Evolutionary conservation across 345 rosid species (phyloP).

Genomic region (Turritis glabra): DNA sequence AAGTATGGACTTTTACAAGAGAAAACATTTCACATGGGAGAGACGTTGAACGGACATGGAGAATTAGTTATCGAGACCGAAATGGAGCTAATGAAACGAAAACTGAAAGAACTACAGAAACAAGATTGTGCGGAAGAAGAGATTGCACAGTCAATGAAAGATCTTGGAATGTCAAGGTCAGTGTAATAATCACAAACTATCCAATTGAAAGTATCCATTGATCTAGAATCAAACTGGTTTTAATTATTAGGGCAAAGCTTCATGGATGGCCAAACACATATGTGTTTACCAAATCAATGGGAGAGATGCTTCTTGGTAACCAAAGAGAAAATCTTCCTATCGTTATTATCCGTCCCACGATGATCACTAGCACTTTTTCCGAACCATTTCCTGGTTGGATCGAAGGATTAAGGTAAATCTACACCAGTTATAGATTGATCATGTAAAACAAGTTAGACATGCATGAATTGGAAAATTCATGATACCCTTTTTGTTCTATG

Average conservation of each 20-base stretch:
- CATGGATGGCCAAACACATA: slow-evolving; percentile 85
- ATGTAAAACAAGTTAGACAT: neutral
- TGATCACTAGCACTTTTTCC: slow-evolving; percentile 60
- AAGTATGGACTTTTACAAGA: slow-evolving; percentile 46
- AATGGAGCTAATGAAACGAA: slow-evolving; percentile 36
- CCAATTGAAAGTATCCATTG: neutral
- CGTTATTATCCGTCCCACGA: slow-evolving; percentile 62
- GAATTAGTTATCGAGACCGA: slow-evolving; percentile 45
- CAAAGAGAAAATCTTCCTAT: slow-evolving; percentile 55
- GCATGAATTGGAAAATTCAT: neutral
- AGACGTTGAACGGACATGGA: slow-evolving; percentile 40
- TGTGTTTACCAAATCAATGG: slow-evolving; percentile 87
- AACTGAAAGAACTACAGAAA: slow-evolving; percentile 33
- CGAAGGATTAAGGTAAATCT: slow-evolving; percentile 60
- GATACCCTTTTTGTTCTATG: neutral
- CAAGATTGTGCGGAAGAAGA: slow-evolving; percentile 33
- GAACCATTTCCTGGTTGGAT: slow-evolving; percentile 87
- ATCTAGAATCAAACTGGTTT: neutral
- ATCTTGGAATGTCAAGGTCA: slow-evolving; percentile 54
- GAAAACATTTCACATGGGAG: slow-evolving; percentile 41
- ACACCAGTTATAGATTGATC: neutral
- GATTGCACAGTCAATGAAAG: slow-evolving; percentile 45
- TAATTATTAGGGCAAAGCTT: slow-evolving; percentile 52
- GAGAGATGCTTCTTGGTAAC: slow-evolving; percentile 60
- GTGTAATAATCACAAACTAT: neutral